phyloP scores from a whole-genome alignment of 352 stramenopile species.

The Pythium volutum region DNA sequence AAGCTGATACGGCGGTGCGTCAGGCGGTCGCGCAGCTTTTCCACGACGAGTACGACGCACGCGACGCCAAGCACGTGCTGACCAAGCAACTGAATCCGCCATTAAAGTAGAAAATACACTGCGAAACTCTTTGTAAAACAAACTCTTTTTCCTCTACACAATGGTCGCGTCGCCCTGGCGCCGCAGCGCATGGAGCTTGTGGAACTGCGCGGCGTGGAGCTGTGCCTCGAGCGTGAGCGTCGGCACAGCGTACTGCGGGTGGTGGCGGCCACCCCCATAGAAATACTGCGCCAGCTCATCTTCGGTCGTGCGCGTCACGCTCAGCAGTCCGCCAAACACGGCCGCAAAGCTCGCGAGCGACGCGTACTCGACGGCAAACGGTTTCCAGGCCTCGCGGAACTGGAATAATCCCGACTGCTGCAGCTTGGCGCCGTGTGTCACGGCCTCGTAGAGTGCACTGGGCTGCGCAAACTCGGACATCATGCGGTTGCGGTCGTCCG shows the following conservation, averaged over 20 bases:
- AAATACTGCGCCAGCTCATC: constrained; percentile 24
- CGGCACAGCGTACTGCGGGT: constrained; percentile 22
- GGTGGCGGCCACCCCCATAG: neutral
- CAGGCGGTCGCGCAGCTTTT: constrained; percentile 37
- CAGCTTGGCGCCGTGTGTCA: constrained; percentile 36
- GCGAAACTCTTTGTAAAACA: too few relatives aligned
- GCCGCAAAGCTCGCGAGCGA: constrained; percentile 41
- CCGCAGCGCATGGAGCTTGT: constrained; percentile 31
- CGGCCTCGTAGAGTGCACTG: constrained; percentile 39
- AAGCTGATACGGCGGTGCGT: constrained; percentile 19
- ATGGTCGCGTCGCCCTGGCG: constrained; percentile 35
- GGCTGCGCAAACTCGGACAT: constrained; percentile 38
- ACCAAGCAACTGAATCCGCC: constrained; percentile 30
- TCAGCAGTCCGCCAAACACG: constrained; percentile 37
- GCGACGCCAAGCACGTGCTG: constrained; percentile 46
- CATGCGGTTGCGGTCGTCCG: constrained; percentile 52
- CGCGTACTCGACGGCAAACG: constrained; percentile 33
- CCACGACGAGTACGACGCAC: constrained; percentile 42
- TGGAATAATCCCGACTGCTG: constrained; percentile 27
- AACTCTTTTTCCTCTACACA: constrained; percentile 22
- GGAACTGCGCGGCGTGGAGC: constrained; percentile 38
- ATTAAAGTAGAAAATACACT: constrained; percentile 21
- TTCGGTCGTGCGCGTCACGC: constrained; percentile 24
- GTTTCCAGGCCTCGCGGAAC: constrained; percentile 41
- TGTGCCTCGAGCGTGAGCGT: constrained; percentile 35